Conservation (phyloP, 495 filamentous ascomycete genomes). For the Pyrenula massariospora region DNA sequence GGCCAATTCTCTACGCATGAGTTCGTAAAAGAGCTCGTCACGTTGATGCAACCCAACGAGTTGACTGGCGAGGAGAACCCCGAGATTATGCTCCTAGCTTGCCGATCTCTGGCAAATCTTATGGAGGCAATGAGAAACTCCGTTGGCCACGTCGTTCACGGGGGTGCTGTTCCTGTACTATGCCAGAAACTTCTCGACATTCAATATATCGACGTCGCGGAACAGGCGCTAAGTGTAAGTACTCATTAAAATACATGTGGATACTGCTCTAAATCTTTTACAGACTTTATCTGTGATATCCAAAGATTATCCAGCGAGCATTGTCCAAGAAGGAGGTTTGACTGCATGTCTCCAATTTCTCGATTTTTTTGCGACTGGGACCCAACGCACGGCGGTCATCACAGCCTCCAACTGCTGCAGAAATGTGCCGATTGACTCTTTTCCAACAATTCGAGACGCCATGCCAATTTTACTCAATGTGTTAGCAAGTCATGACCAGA, state of each 20-base stretch:
- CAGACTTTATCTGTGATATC: conserved; percentile 95
- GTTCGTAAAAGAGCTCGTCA: conserved; percentile 89
- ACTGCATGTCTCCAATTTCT: conserved; percentile 88
- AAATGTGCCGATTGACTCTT: conserved; percentile 88
- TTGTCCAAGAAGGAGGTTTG: conserved; percentile 90
- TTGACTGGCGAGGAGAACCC: conserved; percentile 79
- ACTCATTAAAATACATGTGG: not conserved
- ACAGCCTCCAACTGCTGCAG: conserved; percentile 97
- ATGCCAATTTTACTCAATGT: conserved; percentile 93
- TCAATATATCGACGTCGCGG: conserved; percentile 90
- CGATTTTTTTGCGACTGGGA: conserved; percentile 96
- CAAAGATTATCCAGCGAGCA: conserved; percentile 87
- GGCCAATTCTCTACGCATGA: conserved; percentile 91
- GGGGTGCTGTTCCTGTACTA: conserved; percentile 84
- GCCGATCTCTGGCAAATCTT: conserved; percentile 89
- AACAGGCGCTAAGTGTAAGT: conserved; percentile 83
- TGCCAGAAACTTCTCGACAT: conserved; percentile 93
- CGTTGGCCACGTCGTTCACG: conserved; percentile 91
- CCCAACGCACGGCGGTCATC: conserved; percentile 89
- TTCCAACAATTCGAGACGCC: conserved; percentile 75
- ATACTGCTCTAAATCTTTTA: conserved; percentile 6
- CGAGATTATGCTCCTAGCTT: conserved; percentile 95
- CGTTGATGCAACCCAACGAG: conserved; percentile 82
- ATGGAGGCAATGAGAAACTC: conserved; percentile 95
- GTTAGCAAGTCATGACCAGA: conserved; percentile 82